These are phyloP conservation scores for Toxoplasma gondii DNA, from an alignment of 169 alveolate genomes.

Conservation along the genomic window DNA sequence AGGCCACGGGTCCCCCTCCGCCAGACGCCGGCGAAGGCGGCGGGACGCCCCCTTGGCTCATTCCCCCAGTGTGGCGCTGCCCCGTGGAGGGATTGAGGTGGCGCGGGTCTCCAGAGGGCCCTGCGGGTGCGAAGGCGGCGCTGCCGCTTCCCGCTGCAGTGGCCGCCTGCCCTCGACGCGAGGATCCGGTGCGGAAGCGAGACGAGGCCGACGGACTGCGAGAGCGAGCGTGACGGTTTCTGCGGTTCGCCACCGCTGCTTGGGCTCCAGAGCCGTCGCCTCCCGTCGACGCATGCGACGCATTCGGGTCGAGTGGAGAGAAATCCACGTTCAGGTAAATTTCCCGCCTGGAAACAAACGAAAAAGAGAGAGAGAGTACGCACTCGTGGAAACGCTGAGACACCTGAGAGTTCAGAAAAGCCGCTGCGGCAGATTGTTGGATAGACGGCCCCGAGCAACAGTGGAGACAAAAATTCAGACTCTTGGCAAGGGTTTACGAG, in stretches of 20 bases:
- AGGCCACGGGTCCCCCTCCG: neutral
- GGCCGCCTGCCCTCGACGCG: neutral
- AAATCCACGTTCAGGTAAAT: slow-evolving; percentile 59
- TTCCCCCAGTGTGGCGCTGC: neutral
- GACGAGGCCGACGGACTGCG: slow-evolving; percentile 8
- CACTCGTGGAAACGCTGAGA: neutral
- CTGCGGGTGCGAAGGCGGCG: neutral
- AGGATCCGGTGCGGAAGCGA: slow-evolving; percentile 5
- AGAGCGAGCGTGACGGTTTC: neutral
- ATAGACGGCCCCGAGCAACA: no score
- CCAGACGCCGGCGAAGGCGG: neutral
- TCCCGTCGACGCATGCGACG: neutral
- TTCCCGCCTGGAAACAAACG: slow-evolving; percentile 13
- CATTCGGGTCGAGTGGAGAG: slow-evolving; percentile 39
- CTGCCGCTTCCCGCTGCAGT: slow-evolving; percentile 3
- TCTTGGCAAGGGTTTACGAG: no score
- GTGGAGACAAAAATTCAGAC: no score
- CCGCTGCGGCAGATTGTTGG: no score
- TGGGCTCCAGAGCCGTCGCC: neutral
- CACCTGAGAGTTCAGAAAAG: neutral
- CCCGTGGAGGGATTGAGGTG: neutral
- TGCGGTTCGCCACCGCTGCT: neutral
- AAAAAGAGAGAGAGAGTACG: neutral
- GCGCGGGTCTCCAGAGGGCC: neutral
- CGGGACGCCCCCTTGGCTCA: neutral